A percentile compares a stretch with the other conserved stretches of the same genome.
Evolutionary conservation across 1,284 basidiomycete genomes (phyloP).

Genomic region (Caloboletus firmus): DNA sequence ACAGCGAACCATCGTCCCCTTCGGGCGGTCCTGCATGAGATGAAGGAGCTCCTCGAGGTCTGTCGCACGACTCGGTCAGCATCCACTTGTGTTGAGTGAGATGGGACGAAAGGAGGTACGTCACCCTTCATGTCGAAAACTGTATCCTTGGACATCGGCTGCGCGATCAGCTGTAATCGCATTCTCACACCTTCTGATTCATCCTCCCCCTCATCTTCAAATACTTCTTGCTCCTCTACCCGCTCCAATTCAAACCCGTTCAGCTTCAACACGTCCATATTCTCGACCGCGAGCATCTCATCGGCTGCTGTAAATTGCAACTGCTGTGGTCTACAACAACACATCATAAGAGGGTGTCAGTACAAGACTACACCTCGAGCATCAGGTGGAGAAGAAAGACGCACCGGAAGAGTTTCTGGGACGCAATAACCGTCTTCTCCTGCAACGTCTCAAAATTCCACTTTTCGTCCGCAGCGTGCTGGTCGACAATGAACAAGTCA

Average conservation of each 20-base stretch:
- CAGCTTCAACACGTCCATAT: slow-evolving; percentile 73
- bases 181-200: slow-evolving; percentile 33
- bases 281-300: slow-evolving; percentile 86
- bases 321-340: slow-evolving; percentile 60
- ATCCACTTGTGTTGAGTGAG: not conserved
- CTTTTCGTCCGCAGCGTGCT: slow-evolving; percentile 93
- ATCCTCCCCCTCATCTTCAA: slow-evolving; percentile 11
- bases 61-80: slow-evolving; percentile 35
- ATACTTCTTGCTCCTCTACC: slow-evolving; percentile 51
- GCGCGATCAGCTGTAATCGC: slow-evolving; percentile 73
- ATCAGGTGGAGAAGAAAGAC: slow-evolving; percentile 19
- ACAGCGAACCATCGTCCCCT: slow-evolving; percentile 82
- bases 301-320: slow-evolving; percentile 90
- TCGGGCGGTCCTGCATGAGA: slow-evolving; percentile 74
- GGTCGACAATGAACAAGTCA: slow-evolving; percentile 93
- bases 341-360: not conserved
- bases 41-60: slow-evolving; percentile 96
- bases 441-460: slow-evolving; percentile 97
- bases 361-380: not conserved
- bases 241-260: slow-evolving; percentile 85
- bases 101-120: not conserved
- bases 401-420: slow-evolving; percentile 81
- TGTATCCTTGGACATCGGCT: slow-evolving; percentile 89
- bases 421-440: slow-evolving; percentile 82
- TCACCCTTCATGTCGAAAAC: slow-evolving; percentile 67